phyloP scores from a whole-genome alignment of 2,329 filamentous ascomycete genomes.

The Blumeria graminis region DNA sequence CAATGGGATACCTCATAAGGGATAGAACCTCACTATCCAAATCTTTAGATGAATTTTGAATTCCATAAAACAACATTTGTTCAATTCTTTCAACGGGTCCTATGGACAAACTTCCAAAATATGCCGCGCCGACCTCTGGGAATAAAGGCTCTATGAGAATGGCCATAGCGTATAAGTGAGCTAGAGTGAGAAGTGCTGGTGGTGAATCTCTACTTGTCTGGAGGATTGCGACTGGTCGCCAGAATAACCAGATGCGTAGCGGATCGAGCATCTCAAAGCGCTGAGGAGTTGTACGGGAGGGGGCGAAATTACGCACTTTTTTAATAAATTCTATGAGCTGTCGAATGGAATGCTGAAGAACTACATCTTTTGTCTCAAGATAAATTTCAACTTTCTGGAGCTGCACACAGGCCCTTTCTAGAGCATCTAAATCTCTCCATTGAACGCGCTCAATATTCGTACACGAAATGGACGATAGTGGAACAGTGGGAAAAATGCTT shows the following conservation, averaged over 20 bases:
- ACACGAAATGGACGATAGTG: constrained; percentile 34
- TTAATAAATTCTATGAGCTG: constrained; percentile 51
- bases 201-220: constrained; percentile 54
- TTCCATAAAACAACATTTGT: constrained; percentile 44
- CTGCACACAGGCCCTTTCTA: constrained; percentile 41
- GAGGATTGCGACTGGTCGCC: constrained; percentile 69
- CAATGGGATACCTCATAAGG: constrained; percentile 49
- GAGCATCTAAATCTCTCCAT: constrained; percentile 45
- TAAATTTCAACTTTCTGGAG: constrained; percentile 43
- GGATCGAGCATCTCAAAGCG: constrained; percentile 80
- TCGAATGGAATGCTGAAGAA: constrained; percentile 37
- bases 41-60: constrained; percentile 29
- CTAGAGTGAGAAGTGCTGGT: constrained; percentile 58
- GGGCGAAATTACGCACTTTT: constrained; percentile 45
- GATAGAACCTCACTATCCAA: constrained; percentile 35
- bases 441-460: constrained; percentile 33
- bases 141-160: constrained; percentile 77
- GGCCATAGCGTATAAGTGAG: constrained; percentile 77
- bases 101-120: constrained; percentile 61
- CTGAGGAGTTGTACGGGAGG: constrained; percentile 47
- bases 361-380: constrained; percentile 43
- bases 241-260: constrained; percentile 82
- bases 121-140: constrained; percentile 71
- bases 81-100: constrained; percentile 72
- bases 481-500: constrained; percentile 45